Conservation (phyloP, 1,284 basidiomycete species). For the Blastosporella zonata region DNA sequence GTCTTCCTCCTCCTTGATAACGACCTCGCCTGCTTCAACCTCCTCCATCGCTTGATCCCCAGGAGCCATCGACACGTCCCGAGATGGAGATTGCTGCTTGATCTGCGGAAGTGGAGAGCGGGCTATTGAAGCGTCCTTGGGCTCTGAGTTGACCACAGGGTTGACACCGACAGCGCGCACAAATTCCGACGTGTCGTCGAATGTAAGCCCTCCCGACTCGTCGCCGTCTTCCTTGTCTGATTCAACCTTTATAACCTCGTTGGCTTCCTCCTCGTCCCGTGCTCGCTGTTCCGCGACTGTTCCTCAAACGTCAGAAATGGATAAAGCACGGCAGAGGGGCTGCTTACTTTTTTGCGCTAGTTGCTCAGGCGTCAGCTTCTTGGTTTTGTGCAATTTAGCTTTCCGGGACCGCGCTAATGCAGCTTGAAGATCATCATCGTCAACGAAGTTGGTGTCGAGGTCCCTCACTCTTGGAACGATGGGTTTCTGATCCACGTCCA, state of each 20-base stretch:
- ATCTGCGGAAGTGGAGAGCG: conserved; percentile 32
- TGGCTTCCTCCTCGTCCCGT: conserved; percentile 46
- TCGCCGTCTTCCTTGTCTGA: conserved; percentile 44
- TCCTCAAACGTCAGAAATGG: conserved; percentile 13
- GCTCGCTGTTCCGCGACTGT: conserved; percentile 70
- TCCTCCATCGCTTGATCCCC: conserved; percentile 68
- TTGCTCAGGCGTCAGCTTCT: conserved; percentile 83
- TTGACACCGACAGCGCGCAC: conserved; percentile 83
- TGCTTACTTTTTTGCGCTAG: conserved; percentile 75
- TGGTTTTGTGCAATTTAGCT: conserved; percentile 75
- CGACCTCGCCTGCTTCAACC: conserved; percentile 75
- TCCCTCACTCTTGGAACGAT: conserved; percentile 61
- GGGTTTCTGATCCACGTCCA: conserved; percentile 78
- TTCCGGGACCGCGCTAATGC: conserved; percentile 85
- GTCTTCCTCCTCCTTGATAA: conserved; percentile 79
- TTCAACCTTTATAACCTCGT: conserved; percentile 54
- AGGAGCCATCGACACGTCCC: conserved; percentile 56
- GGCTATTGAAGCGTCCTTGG: conserved; percentile 35
- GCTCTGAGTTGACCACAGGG: conserved; percentile 56
- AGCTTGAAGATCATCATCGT: conserved; percentile 97
- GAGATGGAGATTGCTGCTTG: conserved; percentile 40
- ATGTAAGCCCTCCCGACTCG: conserved; percentile 63
- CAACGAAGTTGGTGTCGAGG: conserved; percentile 86
- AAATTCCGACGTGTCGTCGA: conserved; percentile 98
- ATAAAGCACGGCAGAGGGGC: not conserved